phyloP scores from a whole-genome alignment of 2,329 filamentous ascomycete genomes.

The Microcyclospora pomicola region DNA sequence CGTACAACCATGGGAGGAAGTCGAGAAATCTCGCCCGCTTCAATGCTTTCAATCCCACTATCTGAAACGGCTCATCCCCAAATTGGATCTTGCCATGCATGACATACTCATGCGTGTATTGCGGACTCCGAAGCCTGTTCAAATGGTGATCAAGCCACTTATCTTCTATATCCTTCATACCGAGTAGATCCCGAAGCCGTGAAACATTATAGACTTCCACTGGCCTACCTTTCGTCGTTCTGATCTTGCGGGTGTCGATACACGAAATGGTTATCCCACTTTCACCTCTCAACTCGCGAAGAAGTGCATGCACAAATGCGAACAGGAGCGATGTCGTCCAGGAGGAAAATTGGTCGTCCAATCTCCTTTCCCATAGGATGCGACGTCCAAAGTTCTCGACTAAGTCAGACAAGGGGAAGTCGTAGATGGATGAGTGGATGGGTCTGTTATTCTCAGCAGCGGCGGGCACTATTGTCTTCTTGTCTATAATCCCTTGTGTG shows the following conservation, averaged over 20 bases:
- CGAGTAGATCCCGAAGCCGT: too few species aligned
- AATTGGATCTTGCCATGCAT: background rate
- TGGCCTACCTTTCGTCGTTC: background rate
- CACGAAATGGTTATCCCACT: background rate
- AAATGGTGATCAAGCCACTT: too few species aligned
- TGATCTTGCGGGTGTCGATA: background rate
- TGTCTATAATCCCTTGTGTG: too few species aligned
- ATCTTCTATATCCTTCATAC: background rate
- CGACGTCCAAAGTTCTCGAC: background rate
- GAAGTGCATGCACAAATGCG: background rate
- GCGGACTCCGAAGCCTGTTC: too few species aligned
- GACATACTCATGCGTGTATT: background rate
- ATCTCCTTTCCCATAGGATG: background rate
- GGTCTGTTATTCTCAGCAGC: background rate
- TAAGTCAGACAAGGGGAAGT: background rate
- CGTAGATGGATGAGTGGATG: background rate
- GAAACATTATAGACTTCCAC: too few species aligned
- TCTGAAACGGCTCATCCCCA: background rate
- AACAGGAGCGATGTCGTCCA: background rate
- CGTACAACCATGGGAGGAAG: background rate
- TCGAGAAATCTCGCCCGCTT: background rate
- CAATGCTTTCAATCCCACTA: background rate
- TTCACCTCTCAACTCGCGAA: background rate
- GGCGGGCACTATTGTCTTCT: too few species aligned
- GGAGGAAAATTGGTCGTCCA: constrained; percentile 1